Conservation (phyloP, 257 asterid genomes). For the Marsdenia floribunda region DNA sequence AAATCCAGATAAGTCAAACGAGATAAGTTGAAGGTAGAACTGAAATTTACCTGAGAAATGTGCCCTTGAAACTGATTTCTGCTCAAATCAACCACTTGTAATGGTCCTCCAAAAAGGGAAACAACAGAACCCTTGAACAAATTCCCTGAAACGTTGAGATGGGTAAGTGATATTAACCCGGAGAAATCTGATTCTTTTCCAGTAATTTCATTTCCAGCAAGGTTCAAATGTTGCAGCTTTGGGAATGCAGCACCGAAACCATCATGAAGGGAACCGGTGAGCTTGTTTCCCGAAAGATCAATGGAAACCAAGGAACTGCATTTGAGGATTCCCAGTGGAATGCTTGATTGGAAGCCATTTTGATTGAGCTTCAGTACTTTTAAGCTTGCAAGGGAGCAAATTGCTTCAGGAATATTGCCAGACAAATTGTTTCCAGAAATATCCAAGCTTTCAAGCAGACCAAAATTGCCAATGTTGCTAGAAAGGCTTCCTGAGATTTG, state of each 20-base stretch:
- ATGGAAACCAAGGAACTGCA: conserved; percentile 52
- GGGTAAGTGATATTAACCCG: conserved; percentile 38
- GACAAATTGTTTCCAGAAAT: conserved; percentile 71
- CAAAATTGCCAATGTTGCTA: conserved; percentile 78
- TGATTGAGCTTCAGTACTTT: conserved; percentile 50
- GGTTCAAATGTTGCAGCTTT: conserved; percentile 47
- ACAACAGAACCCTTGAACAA: conserved; percentile 64
- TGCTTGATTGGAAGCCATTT: conserved; percentile 49
- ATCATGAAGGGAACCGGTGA: conserved; percentile 50
- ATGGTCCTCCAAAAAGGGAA: conserved; percentile 49
- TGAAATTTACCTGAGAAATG: conserved; percentile 67
- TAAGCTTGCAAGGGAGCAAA: conserved; percentile 57
- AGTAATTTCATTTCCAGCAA: conserved; percentile 50
- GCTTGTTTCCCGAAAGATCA: conserved; percentile 64
- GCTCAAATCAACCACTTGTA: conserved; percentile 86
- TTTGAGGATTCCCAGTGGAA: conserved; percentile 56
- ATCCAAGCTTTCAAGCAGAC: conserved; percentile 61
- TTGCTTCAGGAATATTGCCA: conserved; percentile 72
- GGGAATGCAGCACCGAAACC: conserved; percentile 67
- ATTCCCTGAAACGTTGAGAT: conserved; percentile 78
- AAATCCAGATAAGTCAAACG: conserved; percentile 66
- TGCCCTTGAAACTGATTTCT: conserved; percentile 83
- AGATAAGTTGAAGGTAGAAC: conserved; percentile 53
- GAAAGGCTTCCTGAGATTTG: conserved; percentile 48
- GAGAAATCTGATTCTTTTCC: conserved; percentile 66